phyloP scores from a whole-genome alignment of 192 early-diverging fungal genomes.

The Thamnidium elegans region DNA sequence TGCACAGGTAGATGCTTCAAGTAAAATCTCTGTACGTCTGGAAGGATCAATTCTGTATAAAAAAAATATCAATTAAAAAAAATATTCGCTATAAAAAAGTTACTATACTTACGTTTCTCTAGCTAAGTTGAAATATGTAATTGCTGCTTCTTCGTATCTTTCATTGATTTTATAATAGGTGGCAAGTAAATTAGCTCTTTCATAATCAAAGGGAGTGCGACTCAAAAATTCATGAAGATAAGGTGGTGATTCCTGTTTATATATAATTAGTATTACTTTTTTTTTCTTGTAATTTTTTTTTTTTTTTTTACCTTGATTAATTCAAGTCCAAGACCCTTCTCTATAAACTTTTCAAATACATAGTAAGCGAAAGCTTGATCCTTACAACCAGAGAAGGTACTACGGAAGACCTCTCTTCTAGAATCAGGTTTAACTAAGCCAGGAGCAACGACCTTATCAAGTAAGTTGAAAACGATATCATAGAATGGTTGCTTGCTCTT shows the following conservation, averaged over 20 bases:
- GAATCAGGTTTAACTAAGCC: not conserved
- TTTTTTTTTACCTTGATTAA: conserved; percentile 3
- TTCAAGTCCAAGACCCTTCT: not conserved
- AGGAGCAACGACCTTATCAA: not conserved
- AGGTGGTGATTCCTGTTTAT: not conserved
- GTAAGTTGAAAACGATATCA: conserved; percentile 1
- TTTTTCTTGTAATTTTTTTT: not conserved
- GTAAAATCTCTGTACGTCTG: not conserved
- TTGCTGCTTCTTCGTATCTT: conserved; percentile 14
- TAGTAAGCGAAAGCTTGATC: not conserved
- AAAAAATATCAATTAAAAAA: not conserved
- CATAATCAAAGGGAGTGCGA: not conserved
- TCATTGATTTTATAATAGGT: conserved; percentile 10
- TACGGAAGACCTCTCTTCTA: not conserved
- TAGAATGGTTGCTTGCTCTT: not conserved
- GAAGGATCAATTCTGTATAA: not conserved
- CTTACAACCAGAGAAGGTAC: not conserved
- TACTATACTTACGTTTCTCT: not conserved
- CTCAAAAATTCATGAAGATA: conserved; percentile 3
- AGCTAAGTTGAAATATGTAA: not conserved
- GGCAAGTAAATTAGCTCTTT: conserved; percentile 7
- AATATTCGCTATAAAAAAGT: not conserved
- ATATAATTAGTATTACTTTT: not conserved
- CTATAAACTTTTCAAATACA: conserved; percentile 4
- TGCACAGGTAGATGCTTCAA: conserved; percentile 2